Evolutionary conservation across 108 stramenopile species (phyloP), one percentile per base, ranked within the genome.

Genomic region (Pseudonitzschia multiseries): DNA sequence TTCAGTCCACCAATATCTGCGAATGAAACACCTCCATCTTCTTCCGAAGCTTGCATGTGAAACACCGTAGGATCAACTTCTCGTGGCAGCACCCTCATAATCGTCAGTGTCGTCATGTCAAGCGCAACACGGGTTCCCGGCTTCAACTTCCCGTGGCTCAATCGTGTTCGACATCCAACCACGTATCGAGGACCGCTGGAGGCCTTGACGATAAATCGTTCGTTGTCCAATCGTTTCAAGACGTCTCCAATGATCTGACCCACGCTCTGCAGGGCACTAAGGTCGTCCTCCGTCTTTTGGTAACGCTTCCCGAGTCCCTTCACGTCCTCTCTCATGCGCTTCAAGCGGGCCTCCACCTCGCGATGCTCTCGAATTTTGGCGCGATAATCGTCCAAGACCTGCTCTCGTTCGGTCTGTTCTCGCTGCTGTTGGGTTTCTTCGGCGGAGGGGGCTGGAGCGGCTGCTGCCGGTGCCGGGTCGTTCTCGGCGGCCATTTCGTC

Each of bases 101-200:
- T 98, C 41, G 99, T 99, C 57, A 99, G 77, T n/a, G 98, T 99
- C n/a, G 97, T 98, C 97, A 98, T 97, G 79, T 99, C 98, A 66
- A 99, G 79, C 5, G 97, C 92, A 8, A 98, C 97, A 13, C 99
- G 83, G n/a, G 95, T 97, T 46, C 99, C 98, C 17, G 96, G 89
- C 83, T 94, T 95, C 51, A 99, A 83, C 63, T 88, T 94, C 28
- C 82, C 79, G 72, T 95, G 96, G 74, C 97, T 96, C 65, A 99
- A 80, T 21, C 97, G 81, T 18, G 86, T 83, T 26, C 98, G 88
- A 73, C 96, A 97, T 14, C 97, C 98, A 10, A 99, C 98, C 5
- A 99, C 99, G 70, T 98, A 98, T 10, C 99, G 87, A 9, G 99
- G 99, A 31, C 99, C 99, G 69, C 81, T 86, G 44, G 86, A 84